These are phyloP conservation scores for Suhomyces panamericanus DNA, from an alignment of 1,139 yeast genomes.

Conservation along the genomic window DNA sequence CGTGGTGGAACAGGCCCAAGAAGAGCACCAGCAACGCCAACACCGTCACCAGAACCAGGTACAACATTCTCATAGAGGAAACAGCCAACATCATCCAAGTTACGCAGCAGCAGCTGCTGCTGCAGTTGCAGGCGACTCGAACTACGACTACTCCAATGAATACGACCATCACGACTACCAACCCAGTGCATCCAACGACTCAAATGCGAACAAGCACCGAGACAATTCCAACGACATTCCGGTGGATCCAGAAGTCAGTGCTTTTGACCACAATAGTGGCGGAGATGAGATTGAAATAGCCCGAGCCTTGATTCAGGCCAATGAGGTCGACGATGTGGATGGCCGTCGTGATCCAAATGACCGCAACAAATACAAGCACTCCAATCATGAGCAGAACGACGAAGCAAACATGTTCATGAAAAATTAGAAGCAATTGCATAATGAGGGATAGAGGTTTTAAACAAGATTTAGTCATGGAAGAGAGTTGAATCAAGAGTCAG, in stretches of 20 bases:
- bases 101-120: constrained; percentile 49
- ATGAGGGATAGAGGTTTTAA: no score
- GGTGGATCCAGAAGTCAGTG: constrained; percentile 61
- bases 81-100: constrained; percentile 19
- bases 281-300: constrained; percentile 65
- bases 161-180: constrained; percentile 22
- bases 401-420: constrained; percentile 33
- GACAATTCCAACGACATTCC: constrained; percentile 33
- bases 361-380: constrained; percentile 7
- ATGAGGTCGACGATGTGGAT: constrained; percentile 33
- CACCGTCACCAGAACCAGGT: constrained; percentile 16
- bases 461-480: no score
- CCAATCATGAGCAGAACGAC: constrained; percentile 14
- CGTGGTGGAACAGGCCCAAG: constrained; percentile 65
- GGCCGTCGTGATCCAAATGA: constrained; percentile 1
- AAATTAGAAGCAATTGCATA: no score
- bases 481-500: no score
- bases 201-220: constrained; percentile 11
- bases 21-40: constrained; percentile 33
- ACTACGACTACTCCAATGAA: constrained; percentile 24
- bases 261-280: constrained; percentile 49
- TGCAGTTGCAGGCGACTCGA: constrained; percentile 30
- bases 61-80: constrained; percentile 10
- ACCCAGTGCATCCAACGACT: constrained; percentile 1
- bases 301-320: constrained; percentile 63